Conservation (phyloP, 768 basidiomycete species). For the Suillus americanus region DNA sequence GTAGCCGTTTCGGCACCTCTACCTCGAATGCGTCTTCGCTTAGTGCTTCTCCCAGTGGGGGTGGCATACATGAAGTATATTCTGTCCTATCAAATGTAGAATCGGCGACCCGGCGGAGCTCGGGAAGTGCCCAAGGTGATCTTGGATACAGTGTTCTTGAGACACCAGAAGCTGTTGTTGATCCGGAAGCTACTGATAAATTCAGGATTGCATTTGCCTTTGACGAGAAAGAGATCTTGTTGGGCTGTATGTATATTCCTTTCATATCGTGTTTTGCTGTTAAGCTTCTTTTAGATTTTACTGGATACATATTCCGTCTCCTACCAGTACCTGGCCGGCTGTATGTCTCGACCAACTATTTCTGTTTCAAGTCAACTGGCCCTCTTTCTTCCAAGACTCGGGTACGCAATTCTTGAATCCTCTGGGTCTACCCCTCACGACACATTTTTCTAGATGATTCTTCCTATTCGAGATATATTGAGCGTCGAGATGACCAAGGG, state of each 20-base stretch:
- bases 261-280: constrained; percentile 2
- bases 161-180: constrained; percentile 59
- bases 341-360: constrained; percentile 88
- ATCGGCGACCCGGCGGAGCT: constrained; percentile 15
- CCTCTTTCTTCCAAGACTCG: constrained; percentile 77
- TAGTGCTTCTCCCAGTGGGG: constrained; percentile 24
- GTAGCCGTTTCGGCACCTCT: constrained; percentile 38
- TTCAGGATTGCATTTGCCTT: constrained; percentile 84
- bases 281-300: constrained; percentile 66
- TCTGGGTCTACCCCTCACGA: constrained; percentile 6
- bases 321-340: constrained; percentile 88
- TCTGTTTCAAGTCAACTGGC: constrained; percentile 93
- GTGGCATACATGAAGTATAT: constrained; percentile 60
- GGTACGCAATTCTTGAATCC: constrained; percentile 47
- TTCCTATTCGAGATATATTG: constrained; percentile 88
- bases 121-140: constrained; percentile 46
- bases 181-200: constrained; percentile 67
- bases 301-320: constrained; percentile 86
- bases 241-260: constrained; percentile 71
- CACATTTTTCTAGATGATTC: constrained; percentile 72
- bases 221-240: constrained; percentile 80
- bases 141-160: constrained; percentile 84
- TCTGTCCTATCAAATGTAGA: constrained; percentile 35
- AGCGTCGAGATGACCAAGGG: constrained; percentile 83
- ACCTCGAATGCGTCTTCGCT: constrained; percentile 26